phyloP scores from a whole-genome alignment of 805 yeast species.

The Ogataea paradorogensis region DNA sequence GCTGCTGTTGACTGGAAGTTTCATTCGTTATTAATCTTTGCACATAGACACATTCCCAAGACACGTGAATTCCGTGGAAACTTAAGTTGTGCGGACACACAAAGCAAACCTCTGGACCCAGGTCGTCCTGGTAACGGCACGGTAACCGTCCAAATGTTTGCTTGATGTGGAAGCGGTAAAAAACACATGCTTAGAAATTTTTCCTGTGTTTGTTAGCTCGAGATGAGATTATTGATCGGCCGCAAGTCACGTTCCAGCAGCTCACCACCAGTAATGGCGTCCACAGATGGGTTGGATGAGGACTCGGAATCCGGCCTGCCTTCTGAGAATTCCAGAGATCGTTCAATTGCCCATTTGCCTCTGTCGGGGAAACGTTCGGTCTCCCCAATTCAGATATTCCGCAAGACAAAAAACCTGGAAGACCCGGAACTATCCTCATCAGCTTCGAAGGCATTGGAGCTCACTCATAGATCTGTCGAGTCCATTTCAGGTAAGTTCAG shows the following conservation, averaged over 20 bases:
- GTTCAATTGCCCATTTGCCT: constrained; percentile 3
- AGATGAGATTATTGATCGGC: constrained; percentile 6
- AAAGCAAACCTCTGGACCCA: not conserved
- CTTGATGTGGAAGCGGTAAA: not conserved
- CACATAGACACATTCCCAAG: constrained; percentile 33
- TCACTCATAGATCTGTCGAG: constrained; percentile 3
- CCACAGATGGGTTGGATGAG: not conserved
- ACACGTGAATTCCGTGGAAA: constrained; percentile 20
- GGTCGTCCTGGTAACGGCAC: not conserved
- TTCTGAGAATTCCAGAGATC: not conserved
- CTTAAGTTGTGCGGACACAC: constrained; percentile 28
- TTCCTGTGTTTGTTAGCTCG: not conserved
- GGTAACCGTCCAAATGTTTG: not conserved
- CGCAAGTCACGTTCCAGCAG: constrained; percentile 6
- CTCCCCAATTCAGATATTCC: constrained; percentile 13
- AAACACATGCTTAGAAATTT: constrained; percentile 1
- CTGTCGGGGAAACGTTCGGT: constrained; percentile 9
- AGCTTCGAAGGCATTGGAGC: constrained; percentile 1
- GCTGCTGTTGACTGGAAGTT: constrained; percentile 3
- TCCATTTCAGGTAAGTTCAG: not conserved
- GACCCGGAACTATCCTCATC: not conserved
- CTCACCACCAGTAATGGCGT: constrained; percentile 2
- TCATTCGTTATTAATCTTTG: constrained; percentile 19
- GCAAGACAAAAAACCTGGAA: constrained; percentile 3
- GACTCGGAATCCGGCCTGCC: not conserved